Base-by-base conservation (phyloP, 1,284 basidiomycete genomes). In the Irpex sp. region DNA sequence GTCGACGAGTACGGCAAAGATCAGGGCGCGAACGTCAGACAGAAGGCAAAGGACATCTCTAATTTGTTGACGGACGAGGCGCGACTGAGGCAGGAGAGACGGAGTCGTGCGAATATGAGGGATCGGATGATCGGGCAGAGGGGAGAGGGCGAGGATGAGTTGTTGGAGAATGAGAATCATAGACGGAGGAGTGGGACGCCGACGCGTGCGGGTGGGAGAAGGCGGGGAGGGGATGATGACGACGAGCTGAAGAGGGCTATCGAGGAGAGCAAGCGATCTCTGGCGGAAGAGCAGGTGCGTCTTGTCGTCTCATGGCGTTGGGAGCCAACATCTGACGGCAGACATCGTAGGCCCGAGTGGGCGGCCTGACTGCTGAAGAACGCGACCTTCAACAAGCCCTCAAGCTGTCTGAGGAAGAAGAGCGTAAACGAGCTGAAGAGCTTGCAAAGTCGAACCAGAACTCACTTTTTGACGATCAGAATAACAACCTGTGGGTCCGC, bases 21-120 rank as follows among this genome's bases (percentile, higher is more conserved):
- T 80, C 97, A 99, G 80, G 98, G 98, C 64, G 96, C 97, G 64
- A 99, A 99, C 82, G 98, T 99, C 22, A 93, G 98, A 56, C 98
- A 99, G 81, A 99, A 99, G 86, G 98, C 98, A 11, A 99, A 99
- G 82, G 98, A 99, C 79, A 99, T 99, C 82, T 98, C 97, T 56
- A 97, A 97, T 80, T 89, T 99, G 6, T 89, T 99, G n/a, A 88
- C 92, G 80, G 98, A 99, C 80, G 94, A 99, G 75, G 83, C 88
- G 4, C 90, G 97, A 18, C 88, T 99, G 70, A 90, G 96, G 6
- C 92, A 96, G 74, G 97, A 98, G 82, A 90, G 98, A 60, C 88
- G 93, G 27, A 90, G 91, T 64, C 89, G 98, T 32, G 96, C 97
- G 3, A 89, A 90, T 73, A 99, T 99, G 97, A 92, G 97, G 59